Percentiles rank a stretch among this genome's conserved stretches.
Evolutionary conservation across 208 protist genomes (phyloP).

Genomic region (Trichomonas tenax): DNA sequence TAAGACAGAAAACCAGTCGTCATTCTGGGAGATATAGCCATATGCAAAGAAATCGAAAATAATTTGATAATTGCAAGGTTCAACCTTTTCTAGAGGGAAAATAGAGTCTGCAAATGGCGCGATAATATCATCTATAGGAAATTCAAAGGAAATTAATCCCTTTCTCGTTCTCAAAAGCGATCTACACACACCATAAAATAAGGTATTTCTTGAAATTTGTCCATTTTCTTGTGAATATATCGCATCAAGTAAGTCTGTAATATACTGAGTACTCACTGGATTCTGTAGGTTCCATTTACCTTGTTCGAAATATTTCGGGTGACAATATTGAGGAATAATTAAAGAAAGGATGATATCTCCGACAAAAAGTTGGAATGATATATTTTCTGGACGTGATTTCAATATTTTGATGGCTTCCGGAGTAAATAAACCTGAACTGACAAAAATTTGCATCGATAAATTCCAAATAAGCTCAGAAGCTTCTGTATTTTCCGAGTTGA

Average conservation of each 20-base stretch:
- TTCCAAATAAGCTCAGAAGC: neutral
- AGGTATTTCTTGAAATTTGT: neutral
- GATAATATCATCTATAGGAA: neutral
- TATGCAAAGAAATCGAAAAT: neutral
- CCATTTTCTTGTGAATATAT: neutral
- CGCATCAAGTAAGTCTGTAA: neutral
- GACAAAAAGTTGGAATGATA: neutral
- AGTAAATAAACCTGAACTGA: neutral
- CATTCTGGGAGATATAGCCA: neutral
- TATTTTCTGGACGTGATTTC: neutral
- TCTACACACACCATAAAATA: neutral
- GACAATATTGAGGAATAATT: neutral
- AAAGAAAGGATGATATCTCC: neutral
- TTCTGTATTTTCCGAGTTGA: neutral
- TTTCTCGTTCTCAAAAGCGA: neutral
- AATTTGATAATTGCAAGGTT: neutral
- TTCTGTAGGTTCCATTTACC: neutral
- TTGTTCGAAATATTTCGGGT: neutral
- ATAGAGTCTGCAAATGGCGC: neutral
- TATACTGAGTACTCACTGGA: neutral
- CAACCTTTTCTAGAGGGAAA: neutral
- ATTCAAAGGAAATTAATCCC: neutral
- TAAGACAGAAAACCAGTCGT: neutral
- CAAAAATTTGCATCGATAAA: neutral
- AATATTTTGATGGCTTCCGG: neutral